A percentile compares a stretch with the other conserved stretches of the same genome.
Conservation (phyloP, 2,329 filamentous ascomycete species). For the Colletotrichum gigasporum region DNA sequence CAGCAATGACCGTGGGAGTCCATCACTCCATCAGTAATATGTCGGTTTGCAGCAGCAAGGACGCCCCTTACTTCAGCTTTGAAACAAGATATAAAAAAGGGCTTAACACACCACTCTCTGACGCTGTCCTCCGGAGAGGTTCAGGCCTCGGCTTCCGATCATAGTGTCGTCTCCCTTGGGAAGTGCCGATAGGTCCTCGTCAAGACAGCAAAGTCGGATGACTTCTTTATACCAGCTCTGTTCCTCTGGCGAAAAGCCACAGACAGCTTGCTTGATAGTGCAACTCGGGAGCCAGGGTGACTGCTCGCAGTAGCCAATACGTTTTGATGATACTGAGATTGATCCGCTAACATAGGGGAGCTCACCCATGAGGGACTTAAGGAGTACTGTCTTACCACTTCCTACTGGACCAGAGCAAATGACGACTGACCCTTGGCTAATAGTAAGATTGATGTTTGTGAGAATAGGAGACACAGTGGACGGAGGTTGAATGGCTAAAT, state of each 20-base stretch:
- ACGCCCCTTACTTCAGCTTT: no score
- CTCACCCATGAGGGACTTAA: conserved; percentile 36
- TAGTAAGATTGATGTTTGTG: not conserved
- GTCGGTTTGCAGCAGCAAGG: not conserved
- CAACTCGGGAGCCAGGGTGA: conserved; percentile 34
- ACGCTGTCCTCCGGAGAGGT: conserved; percentile 36
- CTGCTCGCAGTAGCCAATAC: conserved; percentile 34
- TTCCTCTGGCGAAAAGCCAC: conserved; percentile 34
- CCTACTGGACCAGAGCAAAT: conserved; percentile 26
- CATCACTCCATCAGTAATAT: no score
- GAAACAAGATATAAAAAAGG: not conserved
- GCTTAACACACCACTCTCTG: conserved; percentile 35
- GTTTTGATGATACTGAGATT: conserved; percentile 3
- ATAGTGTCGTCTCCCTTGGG: conserved; percentile 29
- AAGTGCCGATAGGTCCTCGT: conserved; percentile 32
- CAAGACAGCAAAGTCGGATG: conserved; percentile 32
- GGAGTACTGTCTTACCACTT: conserved; percentile 32
- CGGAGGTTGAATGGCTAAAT: not conserved
- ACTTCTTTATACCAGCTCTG: conserved; percentile 43
- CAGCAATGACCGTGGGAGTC: no score
- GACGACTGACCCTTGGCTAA: not conserved
- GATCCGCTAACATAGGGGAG: not conserved
- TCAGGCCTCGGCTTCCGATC: conserved; percentile 31
- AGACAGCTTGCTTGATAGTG: conserved; percentile 34
- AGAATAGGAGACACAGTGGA: not conserved